A percentile compares a stretch with the other conserved stretches of the same genome.
These are phyloP conservation scores for Bodo saltans DNA, from an alignment of 78 protist species.

Conservation along the genomic window DNA sequence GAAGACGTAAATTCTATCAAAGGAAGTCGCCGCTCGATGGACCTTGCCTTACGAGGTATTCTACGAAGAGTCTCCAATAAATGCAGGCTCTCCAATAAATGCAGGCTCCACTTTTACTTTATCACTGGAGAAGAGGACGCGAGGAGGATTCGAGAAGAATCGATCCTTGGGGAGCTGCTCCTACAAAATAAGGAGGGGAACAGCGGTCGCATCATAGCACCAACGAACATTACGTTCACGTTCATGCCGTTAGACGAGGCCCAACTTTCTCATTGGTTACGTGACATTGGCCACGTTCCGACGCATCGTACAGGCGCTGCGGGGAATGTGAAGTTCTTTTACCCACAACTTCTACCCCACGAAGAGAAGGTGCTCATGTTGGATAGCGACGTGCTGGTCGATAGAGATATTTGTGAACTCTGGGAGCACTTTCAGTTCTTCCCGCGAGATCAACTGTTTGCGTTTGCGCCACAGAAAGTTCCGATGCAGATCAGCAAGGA, in stretches of 20 bases:
- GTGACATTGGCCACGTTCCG: neutral
- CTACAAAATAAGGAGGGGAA: no score
- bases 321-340: neutral
- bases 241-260: neutral
- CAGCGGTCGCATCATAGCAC: no score
- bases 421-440: neutral
- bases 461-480: neutral
- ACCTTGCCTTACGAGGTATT: no score
- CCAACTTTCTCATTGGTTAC: neutral
- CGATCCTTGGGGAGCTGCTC: no score
- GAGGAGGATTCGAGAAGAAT: no score
- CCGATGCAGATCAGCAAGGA: neutral
- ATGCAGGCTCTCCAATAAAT: no score
- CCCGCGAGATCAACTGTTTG: neutral
- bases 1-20: no score
- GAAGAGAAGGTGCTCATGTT: neutral
- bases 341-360: neutral
- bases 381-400: neutral
- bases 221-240: no score
- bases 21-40: no score
- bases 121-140: no score
- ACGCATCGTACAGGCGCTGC: neutral
- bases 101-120: no score
- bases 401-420: neutral
- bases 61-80: no score